Conservation (phyloP, 2,329 filamentous ascomycete genomes). For the Colletotrichum sansevieriae region DNA sequence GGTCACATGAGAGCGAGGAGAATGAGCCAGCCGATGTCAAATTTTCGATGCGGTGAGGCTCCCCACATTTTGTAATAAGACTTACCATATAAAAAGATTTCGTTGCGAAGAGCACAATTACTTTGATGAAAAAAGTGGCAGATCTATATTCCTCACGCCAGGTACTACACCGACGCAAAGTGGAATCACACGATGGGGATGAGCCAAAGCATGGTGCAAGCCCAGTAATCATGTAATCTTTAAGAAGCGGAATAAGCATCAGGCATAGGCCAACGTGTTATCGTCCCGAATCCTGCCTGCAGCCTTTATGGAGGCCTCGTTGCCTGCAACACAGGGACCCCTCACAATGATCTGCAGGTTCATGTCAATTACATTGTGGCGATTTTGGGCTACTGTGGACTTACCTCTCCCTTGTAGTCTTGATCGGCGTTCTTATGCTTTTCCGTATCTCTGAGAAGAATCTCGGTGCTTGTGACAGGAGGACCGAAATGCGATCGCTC, state of each 20-base stretch:
- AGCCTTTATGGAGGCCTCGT: constrained; percentile 73
- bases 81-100: too few species aligned
- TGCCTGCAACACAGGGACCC: constrained; percentile 80
- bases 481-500: constrained; percentile 80
- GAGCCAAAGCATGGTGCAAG: not conserved
- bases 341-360: constrained; percentile 72
- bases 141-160: not conserved
- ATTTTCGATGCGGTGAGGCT: too few species aligned
- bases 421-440: constrained; percentile 74
- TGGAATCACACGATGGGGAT: not conserved
- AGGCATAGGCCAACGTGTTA: constrained; percentile 75
- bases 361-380: constrained; percentile 19
- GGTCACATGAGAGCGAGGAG: too few species aligned
- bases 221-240: not conserved
- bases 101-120: not conserved
- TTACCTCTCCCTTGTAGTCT: constrained; percentile 72
- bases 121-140: not conserved
- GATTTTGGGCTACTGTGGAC: constrained; percentile 43
- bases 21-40: not conserved
- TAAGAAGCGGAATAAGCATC: not conserved
- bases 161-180: not conserved
- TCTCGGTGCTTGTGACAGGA: constrained; percentile 83
- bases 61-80: too few species aligned
- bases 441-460: constrained; percentile 76
- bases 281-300: constrained; percentile 77